Conservation (phyloP, 495 filamentous ascomycete species). For the Neurospora sp. region DNA sequence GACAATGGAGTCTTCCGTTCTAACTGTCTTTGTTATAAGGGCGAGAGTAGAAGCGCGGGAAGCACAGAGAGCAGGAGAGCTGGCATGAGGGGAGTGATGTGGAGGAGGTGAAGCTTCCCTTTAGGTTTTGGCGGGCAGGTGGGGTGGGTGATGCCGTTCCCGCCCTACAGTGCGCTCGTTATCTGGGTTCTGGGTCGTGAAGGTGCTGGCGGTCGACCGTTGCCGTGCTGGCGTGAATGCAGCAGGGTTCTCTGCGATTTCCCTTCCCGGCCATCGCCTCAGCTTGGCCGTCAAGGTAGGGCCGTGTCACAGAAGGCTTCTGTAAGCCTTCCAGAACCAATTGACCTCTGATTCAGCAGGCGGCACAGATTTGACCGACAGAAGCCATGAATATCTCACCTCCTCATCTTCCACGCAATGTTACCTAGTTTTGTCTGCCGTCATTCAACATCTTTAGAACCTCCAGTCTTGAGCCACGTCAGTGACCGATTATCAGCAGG, state of each 20-base stretch:
- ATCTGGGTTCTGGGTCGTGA: neutral
- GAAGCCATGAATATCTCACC: neutral
- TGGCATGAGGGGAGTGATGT: constrained; percentile 9
- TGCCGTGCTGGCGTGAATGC: neutral
- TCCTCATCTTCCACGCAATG: neutral
- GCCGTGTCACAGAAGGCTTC: neutral
- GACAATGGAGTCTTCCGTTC: neutral
- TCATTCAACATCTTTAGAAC: neutral
- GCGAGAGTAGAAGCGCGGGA: neutral
- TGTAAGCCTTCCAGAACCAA: neutral
- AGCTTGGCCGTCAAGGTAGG: neutral
- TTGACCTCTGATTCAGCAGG: neutral
- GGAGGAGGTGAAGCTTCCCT: constrained; percentile 13
- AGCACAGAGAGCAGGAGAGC: constrained; percentile 2
- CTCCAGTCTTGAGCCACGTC: neutral
- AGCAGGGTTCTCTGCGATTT: neutral
- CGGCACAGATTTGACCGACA: neutral
- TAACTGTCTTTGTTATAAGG: neutral
- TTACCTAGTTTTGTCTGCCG: neutral
- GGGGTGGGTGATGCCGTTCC: constrained; percentile 17
- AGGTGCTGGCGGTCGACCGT: neutral
- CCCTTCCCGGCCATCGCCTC: neutral
- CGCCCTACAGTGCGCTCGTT: constrained; percentile 11
- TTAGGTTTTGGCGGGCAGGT: constrained; percentile 21
- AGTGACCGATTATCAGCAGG: neutral